Evolutionary conservation across 2,329 filamentous ascomycete species (phyloP).

Genomic region (Cryoendolithus antarcticus): DNA sequence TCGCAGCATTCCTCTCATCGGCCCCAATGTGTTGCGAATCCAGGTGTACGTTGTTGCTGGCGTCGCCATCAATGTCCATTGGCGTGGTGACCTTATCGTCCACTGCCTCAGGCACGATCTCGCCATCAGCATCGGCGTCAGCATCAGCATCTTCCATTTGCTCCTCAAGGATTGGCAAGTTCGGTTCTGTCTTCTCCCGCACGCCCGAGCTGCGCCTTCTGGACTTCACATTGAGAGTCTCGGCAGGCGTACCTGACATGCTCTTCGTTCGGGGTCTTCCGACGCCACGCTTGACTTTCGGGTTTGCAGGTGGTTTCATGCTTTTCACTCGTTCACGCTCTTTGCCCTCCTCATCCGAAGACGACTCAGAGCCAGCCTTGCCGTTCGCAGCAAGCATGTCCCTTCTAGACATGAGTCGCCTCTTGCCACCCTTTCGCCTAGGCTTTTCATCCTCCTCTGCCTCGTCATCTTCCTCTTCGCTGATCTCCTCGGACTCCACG

Average conservation of each 20-base stretch:
- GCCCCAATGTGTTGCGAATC: not conserved
- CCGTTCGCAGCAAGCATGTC: conserved; percentile 23
- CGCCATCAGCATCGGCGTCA: not conserved
- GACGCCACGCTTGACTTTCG: conserved; percentile 12
- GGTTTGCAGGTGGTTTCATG: conserved; percentile 19
- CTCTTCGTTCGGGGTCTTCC: conserved; percentile 18
- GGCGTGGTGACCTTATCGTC: conserved; percentile 1
- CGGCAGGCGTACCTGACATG: conserved; percentile 12
- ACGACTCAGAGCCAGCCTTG: conserved; percentile 17
- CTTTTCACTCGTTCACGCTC: conserved; percentile 11
- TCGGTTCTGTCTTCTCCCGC: conserved; percentile 11
- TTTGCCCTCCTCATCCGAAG: conserved; percentile 15
- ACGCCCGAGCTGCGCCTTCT: conserved; percentile 17
- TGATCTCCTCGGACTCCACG: conserved; percentile 7
- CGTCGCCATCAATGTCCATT: conserved; percentile 1
- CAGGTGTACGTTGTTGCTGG: not conserved
- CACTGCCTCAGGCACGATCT: not conserved
- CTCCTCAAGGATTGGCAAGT: conserved; percentile 15
- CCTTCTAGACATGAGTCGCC: conserved; percentile 23
- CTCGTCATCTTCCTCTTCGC: conserved; percentile 18
- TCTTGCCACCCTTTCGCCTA: conserved; percentile 19
- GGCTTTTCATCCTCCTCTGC: conserved; percentile 15
- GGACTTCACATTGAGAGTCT: conserved; percentile 8
- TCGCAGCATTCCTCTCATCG: not conserved
- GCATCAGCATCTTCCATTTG: conserved; percentile 4